Conservation (phyloP, 768 basidiomycete species). For the Termitomyces heimii region DNA sequence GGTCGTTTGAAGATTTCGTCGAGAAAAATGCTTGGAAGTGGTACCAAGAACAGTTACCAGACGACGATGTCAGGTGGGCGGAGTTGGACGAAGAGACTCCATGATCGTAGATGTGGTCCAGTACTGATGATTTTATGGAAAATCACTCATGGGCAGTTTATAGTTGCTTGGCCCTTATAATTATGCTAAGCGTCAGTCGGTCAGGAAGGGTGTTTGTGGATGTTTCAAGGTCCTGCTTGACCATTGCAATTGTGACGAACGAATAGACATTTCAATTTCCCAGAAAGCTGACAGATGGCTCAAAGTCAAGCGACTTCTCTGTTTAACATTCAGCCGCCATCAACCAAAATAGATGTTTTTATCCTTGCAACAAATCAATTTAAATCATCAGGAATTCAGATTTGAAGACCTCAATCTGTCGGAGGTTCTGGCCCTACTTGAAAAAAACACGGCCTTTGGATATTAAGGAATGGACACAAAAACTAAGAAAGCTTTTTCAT, state of each 20-base stretch:
- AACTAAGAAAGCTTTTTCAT: not conserved
- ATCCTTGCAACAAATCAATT: too few species aligned
- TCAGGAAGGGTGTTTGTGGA: too few species aligned
- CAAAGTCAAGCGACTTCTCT: not conserved
- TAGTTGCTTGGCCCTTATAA: not conserved
- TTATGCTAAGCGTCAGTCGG: not conserved
- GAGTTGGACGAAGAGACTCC: constrained; percentile 35
- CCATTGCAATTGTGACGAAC: not conserved
- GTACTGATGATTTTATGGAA: not conserved
- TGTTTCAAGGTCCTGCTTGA: too few species aligned
- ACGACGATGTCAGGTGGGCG: constrained; percentile 45
- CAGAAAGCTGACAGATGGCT: too few species aligned
- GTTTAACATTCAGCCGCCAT: not conserved
- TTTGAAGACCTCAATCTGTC: not conserved
- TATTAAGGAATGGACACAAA: not conserved
- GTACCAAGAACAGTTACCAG: constrained; percentile 42
- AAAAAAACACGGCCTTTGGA: not conserved
- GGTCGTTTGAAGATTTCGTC: constrained; percentile 84
- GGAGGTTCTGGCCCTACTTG: not conserved
- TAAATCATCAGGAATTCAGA: not conserved
- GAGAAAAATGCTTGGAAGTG: constrained; percentile 73
- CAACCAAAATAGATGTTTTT: not conserved
- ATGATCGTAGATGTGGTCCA: not conserved
- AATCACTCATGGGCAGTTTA: not conserved
- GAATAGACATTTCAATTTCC: too few species aligned